Percentiles rank a stretch among this genome's conserved stretches.
Evolutionary conservation across 1,139 yeast species (phyloP).

Genomic region (Debaryomycetaceae sp.): DNA sequence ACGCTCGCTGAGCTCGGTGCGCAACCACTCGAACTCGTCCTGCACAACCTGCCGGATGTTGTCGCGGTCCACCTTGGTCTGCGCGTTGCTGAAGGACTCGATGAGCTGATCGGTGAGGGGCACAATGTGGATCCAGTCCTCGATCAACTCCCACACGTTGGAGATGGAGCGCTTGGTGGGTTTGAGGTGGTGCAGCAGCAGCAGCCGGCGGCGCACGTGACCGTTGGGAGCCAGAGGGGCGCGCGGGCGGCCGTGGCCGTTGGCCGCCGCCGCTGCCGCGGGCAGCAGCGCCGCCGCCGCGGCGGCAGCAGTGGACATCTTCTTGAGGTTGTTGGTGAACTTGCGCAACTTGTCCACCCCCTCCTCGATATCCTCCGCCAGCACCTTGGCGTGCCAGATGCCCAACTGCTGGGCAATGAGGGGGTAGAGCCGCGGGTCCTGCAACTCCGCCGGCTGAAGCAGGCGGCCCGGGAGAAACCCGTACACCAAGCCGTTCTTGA

Average conservation of each 20-base stretch:
- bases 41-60: constrained; percentile 37
- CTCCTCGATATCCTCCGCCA: constrained; percentile 43
- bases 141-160: constrained; percentile 57
- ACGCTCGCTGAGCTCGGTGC: constrained; percentile 28
- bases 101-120: constrained; percentile 48
- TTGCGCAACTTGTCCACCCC: constrained; percentile 45
- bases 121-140: constrained; percentile 58
- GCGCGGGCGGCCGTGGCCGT: constrained; percentile 2
- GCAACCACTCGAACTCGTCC: constrained; percentile 56
- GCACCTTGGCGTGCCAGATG: constrained; percentile 58
- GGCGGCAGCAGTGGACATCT: no score
- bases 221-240: constrained; percentile 5
- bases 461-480: constrained; percentile 68
- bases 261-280: constrained; percentile 2
- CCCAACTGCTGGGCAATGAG: constrained; percentile 67
- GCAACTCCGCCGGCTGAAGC: constrained; percentile 52
- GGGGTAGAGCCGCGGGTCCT: constrained; percentile 44
- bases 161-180: constrained; percentile 27
- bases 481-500: constrained; percentile 70
- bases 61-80: constrained; percentile 17
- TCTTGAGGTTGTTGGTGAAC: constrained; percentile 21
- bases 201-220: constrained; percentile 7
- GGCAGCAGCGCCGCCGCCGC: constrained; percentile 3
- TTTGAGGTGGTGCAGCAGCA: constrained; percentile 5
- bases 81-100: constrained; percentile 35